Percentiles rank a stretch among this genome's conserved stretches.
Evolutionary conservation across 805 yeast genomes (phyloP).

Genomic region (Teunomyces tritomae): DNA sequence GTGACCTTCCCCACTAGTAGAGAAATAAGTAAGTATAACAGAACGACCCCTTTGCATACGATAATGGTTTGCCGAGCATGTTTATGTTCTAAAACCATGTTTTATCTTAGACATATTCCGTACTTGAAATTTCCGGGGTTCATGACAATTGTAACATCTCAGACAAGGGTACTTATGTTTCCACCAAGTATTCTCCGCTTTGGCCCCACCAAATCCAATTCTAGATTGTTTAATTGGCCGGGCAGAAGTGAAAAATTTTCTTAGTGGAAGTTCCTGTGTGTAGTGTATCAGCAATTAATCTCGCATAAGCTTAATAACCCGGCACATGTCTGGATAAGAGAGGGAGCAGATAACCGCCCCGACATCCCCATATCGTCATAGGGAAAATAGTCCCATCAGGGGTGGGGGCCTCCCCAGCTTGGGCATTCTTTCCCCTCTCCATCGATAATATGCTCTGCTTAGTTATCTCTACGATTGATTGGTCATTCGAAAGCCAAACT

Average conservation of each 20-base stretch:
- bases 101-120: not conserved
- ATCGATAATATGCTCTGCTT: too few species aligned
- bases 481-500: too few species aligned
- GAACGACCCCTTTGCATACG: not conserved
- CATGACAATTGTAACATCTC: not conserved
- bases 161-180: not conserved
- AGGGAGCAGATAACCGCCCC: not conserved
- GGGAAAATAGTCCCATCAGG: too few species aligned
- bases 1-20: not conserved
- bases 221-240: conserved; percentile 1
- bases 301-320: not conserved
- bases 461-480: too few species aligned
- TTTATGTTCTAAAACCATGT: not conserved
- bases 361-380: not conserved
- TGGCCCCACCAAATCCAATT: conserved; percentile 1
- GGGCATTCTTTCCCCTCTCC: too few species aligned
- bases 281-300: not conserved
- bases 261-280: conserved; percentile 1
- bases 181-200: conserved; percentile 1
- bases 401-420: too few species aligned
- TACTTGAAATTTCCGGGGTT: not conserved
- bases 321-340: not conserved
- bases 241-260: not conserved
- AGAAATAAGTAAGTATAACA: not conserved
- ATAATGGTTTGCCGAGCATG: not conserved